Base-by-base conservation (phyloP, 2,329 filamentous ascomycete genomes). In the Apiospora phragmitis region DNA sequence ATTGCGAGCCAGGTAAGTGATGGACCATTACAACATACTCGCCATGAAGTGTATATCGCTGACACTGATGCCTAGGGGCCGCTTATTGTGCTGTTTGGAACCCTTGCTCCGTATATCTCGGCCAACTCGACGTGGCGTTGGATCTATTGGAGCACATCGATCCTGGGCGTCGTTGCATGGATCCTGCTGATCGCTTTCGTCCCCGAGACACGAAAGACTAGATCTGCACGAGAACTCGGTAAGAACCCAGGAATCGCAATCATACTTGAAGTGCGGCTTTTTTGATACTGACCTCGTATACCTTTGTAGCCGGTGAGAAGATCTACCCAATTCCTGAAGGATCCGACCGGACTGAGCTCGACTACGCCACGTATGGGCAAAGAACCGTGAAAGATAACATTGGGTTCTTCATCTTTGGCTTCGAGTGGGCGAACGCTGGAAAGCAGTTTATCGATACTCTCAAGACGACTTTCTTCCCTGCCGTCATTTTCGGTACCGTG, bases 71-170 rank as follows among this genome's bases (percentile, higher is more conserved):
- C 75, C 18, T 35, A 65, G 51, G 65, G 67, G 4, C 47, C 51
- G 21, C 45, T 68, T 18, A 67, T 69, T 35, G 47, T 71, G 24
- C n/a, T 68, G 11, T 45, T 51, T 18, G 38, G 47, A 3, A 51
- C 35, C 1, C 43, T 24, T 9, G 67, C 68, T 18, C 80, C 78
- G 4, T 76, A 75, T 38, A 74, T 82, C 42, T 79, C 78, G 1
- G 77, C 77, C 7, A 74, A 77, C 42, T 73, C 77, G 16, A 75
- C 74, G 67, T 82, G 80, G 81, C 76, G 81, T 29, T 80, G 74
- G 74, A 72, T 83, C 21, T 83, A 83, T 73, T 80, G 73, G 47
- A 76, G 79, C 47, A 79, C 79, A 1, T 79, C 79, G 0, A 76
- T 74, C 7, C 70, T 77, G 8, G 79, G 78, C 5, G 71, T 79